Percentiles rank a stretch among this genome's conserved stretches.
phyloP scores from a whole-genome alignment of 192 early-diverging fungal genomes.

The Funneliformis mosseae region DNA sequence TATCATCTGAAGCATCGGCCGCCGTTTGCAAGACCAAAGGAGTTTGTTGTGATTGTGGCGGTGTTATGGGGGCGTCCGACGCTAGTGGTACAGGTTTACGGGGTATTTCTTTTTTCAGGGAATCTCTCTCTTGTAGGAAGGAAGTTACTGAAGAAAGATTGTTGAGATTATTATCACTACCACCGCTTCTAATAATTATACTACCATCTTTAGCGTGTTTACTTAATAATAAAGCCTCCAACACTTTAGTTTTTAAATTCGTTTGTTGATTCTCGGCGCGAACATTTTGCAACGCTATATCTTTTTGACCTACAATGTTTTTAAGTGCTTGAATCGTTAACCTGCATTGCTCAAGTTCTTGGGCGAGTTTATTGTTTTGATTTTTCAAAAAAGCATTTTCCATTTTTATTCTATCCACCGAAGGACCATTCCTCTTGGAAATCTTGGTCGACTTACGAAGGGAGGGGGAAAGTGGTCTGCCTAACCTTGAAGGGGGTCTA shows the following conservation, averaged over 20 bases:
- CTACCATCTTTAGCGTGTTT: constrained; percentile 29
- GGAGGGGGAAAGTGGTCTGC: not conserved
- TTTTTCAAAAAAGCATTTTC: constrained; percentile 27
- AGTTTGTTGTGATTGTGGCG: not conserved
- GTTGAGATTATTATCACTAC: not conserved
- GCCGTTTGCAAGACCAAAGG: not conserved
- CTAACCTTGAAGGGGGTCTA: constrained; percentile 8
- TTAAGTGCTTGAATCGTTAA: constrained; percentile 26
- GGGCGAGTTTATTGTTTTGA: constrained; percentile 14
- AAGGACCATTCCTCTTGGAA: not conserved
- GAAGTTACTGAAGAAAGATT: not conserved
- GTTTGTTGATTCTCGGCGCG: constrained; percentile 6
- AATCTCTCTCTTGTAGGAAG: not conserved
- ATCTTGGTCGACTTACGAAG: not conserved
- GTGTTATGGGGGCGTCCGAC: no score
- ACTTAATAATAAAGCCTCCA: constrained; percentile 19
- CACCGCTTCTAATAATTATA: constrained; percentile 19
- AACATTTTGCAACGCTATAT: not conserved
- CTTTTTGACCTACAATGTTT: constrained; percentile 19
- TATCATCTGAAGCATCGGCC: not conserved
- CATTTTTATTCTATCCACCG: constrained; percentile 6
- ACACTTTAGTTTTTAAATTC: not conserved
- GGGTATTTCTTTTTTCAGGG: not conserved
- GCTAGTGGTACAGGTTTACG: no score
- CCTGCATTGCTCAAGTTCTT: constrained; percentile 18